These are phyloP conservation scores for Smithsoniella earleae DNA, from an alignment of 163 green algal species.

Conservation along the genomic window DNA sequence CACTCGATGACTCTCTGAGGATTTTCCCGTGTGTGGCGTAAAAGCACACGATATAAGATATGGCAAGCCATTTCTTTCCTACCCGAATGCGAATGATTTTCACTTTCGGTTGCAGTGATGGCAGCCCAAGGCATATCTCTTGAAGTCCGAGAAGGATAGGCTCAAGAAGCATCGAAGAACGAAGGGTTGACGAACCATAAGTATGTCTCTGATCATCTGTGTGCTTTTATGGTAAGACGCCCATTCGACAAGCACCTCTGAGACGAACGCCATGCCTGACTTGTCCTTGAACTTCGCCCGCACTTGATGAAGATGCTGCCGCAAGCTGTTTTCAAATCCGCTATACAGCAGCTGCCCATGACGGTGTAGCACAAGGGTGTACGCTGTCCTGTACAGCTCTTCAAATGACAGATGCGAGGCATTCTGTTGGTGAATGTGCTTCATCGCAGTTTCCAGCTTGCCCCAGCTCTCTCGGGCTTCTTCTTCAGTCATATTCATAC, in stretches of 20 bases:
- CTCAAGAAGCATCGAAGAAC: too few species aligned
- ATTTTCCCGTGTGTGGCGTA: too few species aligned
- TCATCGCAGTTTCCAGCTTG: constrained; percentile 84
- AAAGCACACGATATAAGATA: too few species aligned
- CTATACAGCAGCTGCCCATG: constrained; percentile 86
- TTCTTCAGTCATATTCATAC: constrained; percentile 27
- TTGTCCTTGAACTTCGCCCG: constrained; percentile 61
- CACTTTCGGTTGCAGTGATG: too few species aligned
- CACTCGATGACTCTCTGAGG: too few species aligned
- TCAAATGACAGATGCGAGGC: constrained; percentile 90
- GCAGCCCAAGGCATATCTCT: too few species aligned
- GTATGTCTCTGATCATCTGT: constrained; percentile 95
- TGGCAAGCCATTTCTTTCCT: too few species aligned
- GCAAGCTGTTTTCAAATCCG: constrained; percentile 70
- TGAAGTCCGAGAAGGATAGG: too few species aligned
- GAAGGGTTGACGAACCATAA: constrained; percentile 90
- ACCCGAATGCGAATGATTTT: too few species aligned
- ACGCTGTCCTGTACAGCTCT: constrained; percentile 96
- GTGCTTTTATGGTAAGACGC: constrained; percentile 87
- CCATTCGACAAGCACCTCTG: constrained; percentile 76
- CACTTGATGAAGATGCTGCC: constrained; percentile 62
- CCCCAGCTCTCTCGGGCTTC: constrained; percentile 60
- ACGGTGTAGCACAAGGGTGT: constrained; percentile 99
- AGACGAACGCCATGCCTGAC: constrained; percentile 70
- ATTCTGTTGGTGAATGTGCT: constrained; percentile 95